These are phyloP conservation scores for Fragaria ananassa DNA, from an alignment of 306 rosid species.

Conservation along the genomic window DNA sequence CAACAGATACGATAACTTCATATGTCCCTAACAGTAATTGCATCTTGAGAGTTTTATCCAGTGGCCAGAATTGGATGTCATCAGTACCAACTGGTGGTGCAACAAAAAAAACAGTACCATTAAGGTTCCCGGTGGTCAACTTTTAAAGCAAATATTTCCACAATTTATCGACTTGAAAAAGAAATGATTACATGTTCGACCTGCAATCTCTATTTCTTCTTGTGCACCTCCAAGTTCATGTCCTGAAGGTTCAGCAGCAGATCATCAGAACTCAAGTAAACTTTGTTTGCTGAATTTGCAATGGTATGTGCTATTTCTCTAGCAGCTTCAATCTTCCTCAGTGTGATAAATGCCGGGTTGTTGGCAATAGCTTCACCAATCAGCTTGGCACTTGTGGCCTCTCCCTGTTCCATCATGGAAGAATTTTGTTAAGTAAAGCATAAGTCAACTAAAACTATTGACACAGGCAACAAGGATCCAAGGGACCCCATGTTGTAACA, in stretches of 20 bases:
- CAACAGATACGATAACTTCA: not conserved
- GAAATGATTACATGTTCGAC: conserved; percentile 5
- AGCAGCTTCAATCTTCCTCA: conserved; percentile 89
- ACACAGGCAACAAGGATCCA: not conserved
- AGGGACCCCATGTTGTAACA: not conserved
- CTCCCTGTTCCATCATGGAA: conserved; percentile 55
- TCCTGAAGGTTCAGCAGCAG: conserved; percentile 78
- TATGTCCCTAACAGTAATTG: not conserved
- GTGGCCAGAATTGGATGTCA: not conserved
- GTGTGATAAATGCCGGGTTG: conserved; percentile 82
- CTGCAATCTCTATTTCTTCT: conserved; percentile 39
- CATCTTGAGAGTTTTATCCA: not conserved
- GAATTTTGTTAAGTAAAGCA: not conserved
- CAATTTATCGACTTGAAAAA: not conserved
- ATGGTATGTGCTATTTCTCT: conserved; percentile 84
- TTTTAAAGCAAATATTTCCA: conserved; percentile 5
- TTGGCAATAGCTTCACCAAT: conserved; percentile 86
- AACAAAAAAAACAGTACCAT: conserved; percentile 6
- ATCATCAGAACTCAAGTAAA: conserved; percentile 69
- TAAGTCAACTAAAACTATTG: not conserved
- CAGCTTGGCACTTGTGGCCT: conserved; percentile 84
- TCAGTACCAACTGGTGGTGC: conserved; percentile 4
- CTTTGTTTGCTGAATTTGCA: conserved; percentile 70
- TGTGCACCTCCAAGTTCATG: conserved; percentile 46
- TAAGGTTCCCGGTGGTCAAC: conserved; percentile 6